Evolutionary conservation across 768 basidiomycete species (phyloP).

Genomic region (Lentinula detonsa): DNA sequence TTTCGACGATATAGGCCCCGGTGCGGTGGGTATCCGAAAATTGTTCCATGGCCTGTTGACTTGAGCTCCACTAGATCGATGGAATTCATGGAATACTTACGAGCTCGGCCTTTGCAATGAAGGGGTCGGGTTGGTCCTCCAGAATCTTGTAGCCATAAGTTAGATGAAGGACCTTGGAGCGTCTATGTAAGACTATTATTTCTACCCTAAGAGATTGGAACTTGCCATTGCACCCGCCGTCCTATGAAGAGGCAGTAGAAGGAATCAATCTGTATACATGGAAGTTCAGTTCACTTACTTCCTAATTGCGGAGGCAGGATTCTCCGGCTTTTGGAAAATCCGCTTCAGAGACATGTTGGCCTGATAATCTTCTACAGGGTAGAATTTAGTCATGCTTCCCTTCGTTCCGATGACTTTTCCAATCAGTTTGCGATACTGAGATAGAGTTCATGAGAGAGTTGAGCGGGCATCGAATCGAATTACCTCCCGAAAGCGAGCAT

Average conservation of each 20-base stretch:
- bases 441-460: neutral
- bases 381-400: conserved; percentile 16
- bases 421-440: conserved; percentile 19
- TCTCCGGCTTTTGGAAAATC: conserved; percentile 23
- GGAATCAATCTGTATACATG: neutral
- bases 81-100: neutral
- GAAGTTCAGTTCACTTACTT: neutral
- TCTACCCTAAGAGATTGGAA: neutral
- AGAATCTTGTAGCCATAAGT: conserved; percentile 3
- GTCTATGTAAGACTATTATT: neutral
- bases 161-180: neutral
- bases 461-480: neutral
- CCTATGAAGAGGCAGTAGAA: neutral
- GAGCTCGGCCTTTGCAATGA: conserved; percentile 1
- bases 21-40: conserved; percentile 1
- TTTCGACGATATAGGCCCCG: conserved; percentile 7
- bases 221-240: conserved; percentile 5
- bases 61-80: neutral
- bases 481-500: conserved; percentile 1
- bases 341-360: conserved; percentile 30
- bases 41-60: neutral
- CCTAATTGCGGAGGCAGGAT: conserved; percentile 16
- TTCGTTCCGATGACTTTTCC: conserved; percentile 23
- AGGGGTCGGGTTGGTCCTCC: conserved; percentile 4
- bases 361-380: conserved; percentile 25